These are phyloP conservation scores for Babesia divergens DNA, from an alignment of 169 alveolate genomes.

Conservation along the genomic window DNA sequence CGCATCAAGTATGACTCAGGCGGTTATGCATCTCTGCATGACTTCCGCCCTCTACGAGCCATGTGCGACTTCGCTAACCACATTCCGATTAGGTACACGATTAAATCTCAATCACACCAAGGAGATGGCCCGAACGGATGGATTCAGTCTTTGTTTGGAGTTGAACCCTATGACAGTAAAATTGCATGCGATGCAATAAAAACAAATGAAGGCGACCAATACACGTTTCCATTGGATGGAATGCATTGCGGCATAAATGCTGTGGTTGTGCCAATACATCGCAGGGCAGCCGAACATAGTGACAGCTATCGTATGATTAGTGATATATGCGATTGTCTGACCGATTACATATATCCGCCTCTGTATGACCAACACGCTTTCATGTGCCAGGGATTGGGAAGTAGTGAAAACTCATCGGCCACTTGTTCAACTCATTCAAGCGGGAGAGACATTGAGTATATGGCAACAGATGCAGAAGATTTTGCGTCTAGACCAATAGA, in stretches of 20 bases:
- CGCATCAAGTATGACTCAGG: constrained; percentile 26
- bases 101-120: background rate
- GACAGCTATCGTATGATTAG: constrained; percentile 24
- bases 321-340: constrained; percentile 31
- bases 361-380: constrained; percentile 28
- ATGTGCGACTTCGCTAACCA: constrained; percentile 37
- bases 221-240: too few species aligned
- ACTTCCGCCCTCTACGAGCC: constrained; percentile 34
- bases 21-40: background rate
- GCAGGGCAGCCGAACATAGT: constrained; percentile 11
- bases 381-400: background rate
- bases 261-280: constrained; percentile 51
- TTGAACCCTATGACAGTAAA: background rate
- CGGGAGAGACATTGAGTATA: too few species aligned
- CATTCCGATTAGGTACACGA: constrained; percentile 54
- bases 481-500: background rate
- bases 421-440: too few species aligned
- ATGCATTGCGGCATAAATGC: constrained; percentile 15
- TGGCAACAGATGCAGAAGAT: too few species aligned
- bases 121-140: background rate
- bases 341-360: constrained; percentile 42
- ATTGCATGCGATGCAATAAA: too few species aligned
- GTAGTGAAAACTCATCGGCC: too few species aligned
- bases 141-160: constrained; percentile 24
- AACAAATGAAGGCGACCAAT: background rate